Conservation (phyloP, 2,329 filamentous ascomycete genomes). For the Curvularia eragrostidis region DNA sequence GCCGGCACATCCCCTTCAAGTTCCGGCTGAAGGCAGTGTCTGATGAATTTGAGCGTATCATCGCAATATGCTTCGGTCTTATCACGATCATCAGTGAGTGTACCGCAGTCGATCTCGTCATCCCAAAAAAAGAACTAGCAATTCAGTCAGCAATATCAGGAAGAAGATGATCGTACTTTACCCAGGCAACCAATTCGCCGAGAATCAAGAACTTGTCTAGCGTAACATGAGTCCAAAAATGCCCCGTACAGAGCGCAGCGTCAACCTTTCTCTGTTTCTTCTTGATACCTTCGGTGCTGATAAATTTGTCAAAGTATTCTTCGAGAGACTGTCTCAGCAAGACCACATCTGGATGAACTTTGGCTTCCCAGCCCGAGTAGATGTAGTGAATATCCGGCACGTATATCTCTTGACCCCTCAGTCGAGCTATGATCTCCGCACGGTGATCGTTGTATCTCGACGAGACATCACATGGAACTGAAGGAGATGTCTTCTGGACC, state of each 20-base stretch:
- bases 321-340: conserved; percentile 10
- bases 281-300: conserved; percentile 10
- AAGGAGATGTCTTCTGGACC: background rate
- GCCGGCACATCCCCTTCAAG: conserved; percentile 11
- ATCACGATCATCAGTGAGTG: conserved; percentile 14
- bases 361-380: conserved; percentile 12
- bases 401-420: conserved; percentile 13
- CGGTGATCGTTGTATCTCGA: conserved; percentile 5
- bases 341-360: conserved; percentile 8
- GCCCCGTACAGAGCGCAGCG: conserved; percentile 11
- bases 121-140: conserved; percentile 20
- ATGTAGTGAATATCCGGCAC: conserved; percentile 14
- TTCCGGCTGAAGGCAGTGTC: conserved; percentile 16
- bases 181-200: conserved; percentile 16
- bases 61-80: conserved; percentile 20
- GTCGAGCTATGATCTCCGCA: conserved; percentile 5
- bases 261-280: conserved; percentile 15
- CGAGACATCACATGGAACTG: background rate
- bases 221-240: conserved; percentile 15
- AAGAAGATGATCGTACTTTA: background rate
- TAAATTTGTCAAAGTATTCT: conserved; percentile 8
- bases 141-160: background rate
- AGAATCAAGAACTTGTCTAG: conserved; percentile 9
- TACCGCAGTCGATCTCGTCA: conserved; percentile 20
- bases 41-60: conserved; percentile 15